phyloP scores from a whole-genome alignment of 2,329 filamentous ascomycete genomes.

The Stromatinia cepivora region DNA sequence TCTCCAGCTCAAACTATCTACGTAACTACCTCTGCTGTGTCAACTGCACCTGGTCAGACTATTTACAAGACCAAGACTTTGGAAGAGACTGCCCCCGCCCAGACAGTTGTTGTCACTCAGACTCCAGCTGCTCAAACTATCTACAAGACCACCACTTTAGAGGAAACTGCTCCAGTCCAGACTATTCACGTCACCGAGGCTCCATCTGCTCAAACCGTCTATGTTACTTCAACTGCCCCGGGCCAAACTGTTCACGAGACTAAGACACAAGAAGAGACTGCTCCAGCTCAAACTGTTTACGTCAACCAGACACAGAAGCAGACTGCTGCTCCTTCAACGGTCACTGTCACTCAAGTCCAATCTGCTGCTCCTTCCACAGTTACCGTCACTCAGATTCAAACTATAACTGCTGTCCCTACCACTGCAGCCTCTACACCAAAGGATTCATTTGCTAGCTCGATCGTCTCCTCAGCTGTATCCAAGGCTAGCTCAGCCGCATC shows the following conservation, averaged over 20 bases:
- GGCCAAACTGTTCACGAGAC: background rate
- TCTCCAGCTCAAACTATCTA: background rate
- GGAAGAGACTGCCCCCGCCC: constrained; percentile 13
- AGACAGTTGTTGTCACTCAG: constrained; percentile 1
- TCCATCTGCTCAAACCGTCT: background rate
- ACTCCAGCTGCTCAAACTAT: constrained; percentile 1
- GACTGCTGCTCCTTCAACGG: background rate
- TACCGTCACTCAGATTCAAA: background rate
- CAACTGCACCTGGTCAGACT: constrained; percentile 17
- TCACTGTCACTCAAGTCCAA: background rate
- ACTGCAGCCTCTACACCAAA: background rate
- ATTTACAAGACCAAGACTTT: constrained; percentile 24
- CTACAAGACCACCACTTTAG: constrained; percentile 17
- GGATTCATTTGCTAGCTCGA: background rate
- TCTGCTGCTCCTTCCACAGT: background rate
- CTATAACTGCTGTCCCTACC: background rate
- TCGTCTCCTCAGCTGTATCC: background rate
- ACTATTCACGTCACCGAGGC: background rate
- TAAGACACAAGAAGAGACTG: background rate
- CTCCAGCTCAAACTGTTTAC: background rate
- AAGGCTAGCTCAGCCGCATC: background rate
- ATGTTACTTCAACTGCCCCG: background rate
- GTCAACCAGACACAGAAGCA: background rate
- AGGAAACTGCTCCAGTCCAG: constrained; percentile 9
- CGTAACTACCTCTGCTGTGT: background rate